These are phyloP conservation scores for button mushroom (Agaricus bisporus) DNA, from an alignment of 768 basidiomycete species.

Conservation along the genomic window DNA sequence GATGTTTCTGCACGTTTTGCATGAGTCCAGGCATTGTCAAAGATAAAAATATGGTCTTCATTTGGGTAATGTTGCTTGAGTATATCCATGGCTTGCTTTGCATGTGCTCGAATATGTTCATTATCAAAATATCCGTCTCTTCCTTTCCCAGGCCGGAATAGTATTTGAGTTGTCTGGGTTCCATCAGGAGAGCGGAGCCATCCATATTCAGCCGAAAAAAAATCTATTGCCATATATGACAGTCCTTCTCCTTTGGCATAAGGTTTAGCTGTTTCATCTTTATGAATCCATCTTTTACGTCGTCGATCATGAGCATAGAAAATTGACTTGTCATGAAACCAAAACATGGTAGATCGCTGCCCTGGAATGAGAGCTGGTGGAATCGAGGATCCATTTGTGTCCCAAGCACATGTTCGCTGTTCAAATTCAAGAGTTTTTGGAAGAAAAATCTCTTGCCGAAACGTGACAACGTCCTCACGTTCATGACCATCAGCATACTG, in stretches of 20 bases:
- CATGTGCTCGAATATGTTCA: conserved; percentile 22
- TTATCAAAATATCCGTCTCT: conserved; percentile 23
- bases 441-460: conserved; percentile 23
- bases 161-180: conserved; percentile 9
- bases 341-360: conserved; percentile 11
- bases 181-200: conserved; percentile 20
- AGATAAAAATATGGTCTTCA: conserved; percentile 21
- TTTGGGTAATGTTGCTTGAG: background rate
- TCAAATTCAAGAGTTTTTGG: conserved; percentile 17
- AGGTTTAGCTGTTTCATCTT: conserved; percentile 21
- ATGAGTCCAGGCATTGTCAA: conserved; percentile 28
- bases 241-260: conserved; percentile 30
- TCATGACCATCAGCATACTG: conserved; percentile 20
- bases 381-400: background rate
- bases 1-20: conserved; percentile 17
- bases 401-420: background rate
- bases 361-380: background rate
- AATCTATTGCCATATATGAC: conserved; percentile 32
- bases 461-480: conserved; percentile 27
- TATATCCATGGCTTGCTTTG: conserved; percentile 17
- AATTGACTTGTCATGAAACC: conserved; percentile 32
- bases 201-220: conserved; percentile 26
- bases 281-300: conserved; percentile 23
- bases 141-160: conserved; percentile 20
- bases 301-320: conserved; percentile 33